Base-by-base conservation (phyloP, 352 stramenopile genomes). In the Thraustochytrium sp. region DNA sequence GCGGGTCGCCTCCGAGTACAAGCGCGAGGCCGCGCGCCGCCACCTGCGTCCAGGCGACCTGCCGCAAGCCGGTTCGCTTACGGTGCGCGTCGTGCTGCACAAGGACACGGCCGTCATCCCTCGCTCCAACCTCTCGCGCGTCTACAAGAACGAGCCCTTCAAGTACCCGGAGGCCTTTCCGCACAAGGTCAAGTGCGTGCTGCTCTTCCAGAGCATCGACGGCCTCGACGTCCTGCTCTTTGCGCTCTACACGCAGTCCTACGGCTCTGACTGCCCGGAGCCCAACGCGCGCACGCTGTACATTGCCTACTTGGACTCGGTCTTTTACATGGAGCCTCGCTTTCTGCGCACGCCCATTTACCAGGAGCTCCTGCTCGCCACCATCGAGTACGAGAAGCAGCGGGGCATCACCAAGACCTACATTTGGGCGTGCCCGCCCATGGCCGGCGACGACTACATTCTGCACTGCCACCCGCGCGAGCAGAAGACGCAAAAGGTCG, bases 371-470 rank as follows among this genome's bases (percentile, higher is more conserved):
- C 85, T 99, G 26, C 94, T 98, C 64, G 93, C 95, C 3, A 99
- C 99, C 84, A 89, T 99, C 59, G 96, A 99, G 74, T 98, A 98
- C 87, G 95, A 98, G 61, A 96, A 98, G 75, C 89, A 93, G 46
- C 92, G 96, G 46, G 97, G 97, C 0, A 99, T 98, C 87, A 92
- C 97, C 77, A 98, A 95, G 38, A 96, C 95, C n/a, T 97, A 99
- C 88, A 93, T 99, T 86, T 99, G 97, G 97, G 97, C 97, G 36
- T 99, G 97, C 89, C 97, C 97, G 36, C 97, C 97, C 40, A 87
- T 98, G 13, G 99, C 99, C 86, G 97, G 97, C 18, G 97, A 99
- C 86, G 97, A 99, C 87, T 99, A 99, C 85, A 99, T 99, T 77
- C 88, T 99, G 73, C 99, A 99, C 86, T 98, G 96, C 77, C 98